phyloP scores from a whole-genome alignment of 106 monocot genomes.

The Allium cepa region DNA sequence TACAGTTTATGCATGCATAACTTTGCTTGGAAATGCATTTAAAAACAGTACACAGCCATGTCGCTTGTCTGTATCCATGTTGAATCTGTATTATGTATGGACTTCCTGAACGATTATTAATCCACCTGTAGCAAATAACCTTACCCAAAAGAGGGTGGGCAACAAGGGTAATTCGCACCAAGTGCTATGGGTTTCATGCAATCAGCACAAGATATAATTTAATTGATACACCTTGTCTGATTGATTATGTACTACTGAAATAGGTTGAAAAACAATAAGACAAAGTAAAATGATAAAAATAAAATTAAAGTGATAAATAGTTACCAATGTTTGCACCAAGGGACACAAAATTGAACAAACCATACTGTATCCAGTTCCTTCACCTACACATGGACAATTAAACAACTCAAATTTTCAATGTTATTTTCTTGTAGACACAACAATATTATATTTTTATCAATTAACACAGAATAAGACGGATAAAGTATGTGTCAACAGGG shows the following conservation, averaged over 20 bases:
- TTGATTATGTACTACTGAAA: not conserved
- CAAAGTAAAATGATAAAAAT: not conserved
- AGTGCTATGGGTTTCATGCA: no score
- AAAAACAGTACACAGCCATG: no score
- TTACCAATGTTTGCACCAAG: slow-evolving; percentile 99
- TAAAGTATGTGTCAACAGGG: no score
- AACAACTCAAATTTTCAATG: not conserved
- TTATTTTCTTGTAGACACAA: not conserved
- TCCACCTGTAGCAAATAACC: no score
- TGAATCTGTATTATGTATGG: no score
- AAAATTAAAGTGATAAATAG: not conserved
- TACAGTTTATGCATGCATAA: no score
- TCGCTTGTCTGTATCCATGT: no score
- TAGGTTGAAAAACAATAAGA: not conserved
- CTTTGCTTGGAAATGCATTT: no score
- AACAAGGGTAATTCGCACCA: no score
- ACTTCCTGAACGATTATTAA: no score
- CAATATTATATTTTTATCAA: not conserved
- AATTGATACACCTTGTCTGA: not conserved
- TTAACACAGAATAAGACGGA: no score
- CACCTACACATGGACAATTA: slow-evolving; percentile 35
- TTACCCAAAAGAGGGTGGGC: no score
- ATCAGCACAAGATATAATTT: not conserved
- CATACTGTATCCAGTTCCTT: slow-evolving; percentile 95
- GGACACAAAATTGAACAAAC: slow-evolving; percentile 97